Base-by-base conservation (phyloP, 2,329 filamentous ascomycete species). In the Cordyceps fumosorosea region DNA sequence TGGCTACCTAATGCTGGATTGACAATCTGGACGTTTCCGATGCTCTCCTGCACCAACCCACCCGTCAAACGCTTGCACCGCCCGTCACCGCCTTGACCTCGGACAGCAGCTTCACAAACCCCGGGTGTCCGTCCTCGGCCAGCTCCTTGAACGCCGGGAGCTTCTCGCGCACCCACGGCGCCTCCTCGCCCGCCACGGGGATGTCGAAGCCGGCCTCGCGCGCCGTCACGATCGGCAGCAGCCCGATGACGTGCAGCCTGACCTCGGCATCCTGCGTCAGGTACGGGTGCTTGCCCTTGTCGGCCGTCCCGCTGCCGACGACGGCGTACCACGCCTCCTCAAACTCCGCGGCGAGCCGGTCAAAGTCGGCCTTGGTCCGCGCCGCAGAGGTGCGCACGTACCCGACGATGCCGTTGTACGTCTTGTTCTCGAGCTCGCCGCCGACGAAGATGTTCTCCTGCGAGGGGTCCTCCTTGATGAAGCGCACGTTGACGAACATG, bases 401-500 rank as follows among this genome's bases (percentile, higher is more conserved):
- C 6, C 24, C 22, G 12, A 56, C 14, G 52, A 62, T 56, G 44
- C 14, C 12, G 42, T 62, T 62, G 16, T 51, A 54, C 2, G 29
- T 20, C 16, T 18, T 37, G 18, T 12, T n/a, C 26, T 29, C 26
- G 10, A 26, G 59, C 42, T 26, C 44, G 3, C 59, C 59, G 11
- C 24, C 59, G n/a, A 56, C 5, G 11, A 62, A 62, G 20, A 42
- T 2, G n/a, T 34, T 56, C 11, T n/a, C 51, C 3, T 50, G n/a
- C 14, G 26, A 10, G 4, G 26, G 51, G 26, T 56, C 42, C 5
- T 55, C 26, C 11, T 11, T 6, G 22, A 40, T 18, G 32, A 55
- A 62, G 12, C 16, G 51, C 18, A 62, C 59, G 16, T 56, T 55
- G 51, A 62, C 52, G 54, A 62, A 62, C 40, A 62, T 45, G 59